A percentile compares a stretch with the other conserved stretches of the same genome.
Evolutionary conservation across 2,329 filamentous ascomycete species (phyloP).

Genomic region (Pyrenochaeta sp.): DNA sequence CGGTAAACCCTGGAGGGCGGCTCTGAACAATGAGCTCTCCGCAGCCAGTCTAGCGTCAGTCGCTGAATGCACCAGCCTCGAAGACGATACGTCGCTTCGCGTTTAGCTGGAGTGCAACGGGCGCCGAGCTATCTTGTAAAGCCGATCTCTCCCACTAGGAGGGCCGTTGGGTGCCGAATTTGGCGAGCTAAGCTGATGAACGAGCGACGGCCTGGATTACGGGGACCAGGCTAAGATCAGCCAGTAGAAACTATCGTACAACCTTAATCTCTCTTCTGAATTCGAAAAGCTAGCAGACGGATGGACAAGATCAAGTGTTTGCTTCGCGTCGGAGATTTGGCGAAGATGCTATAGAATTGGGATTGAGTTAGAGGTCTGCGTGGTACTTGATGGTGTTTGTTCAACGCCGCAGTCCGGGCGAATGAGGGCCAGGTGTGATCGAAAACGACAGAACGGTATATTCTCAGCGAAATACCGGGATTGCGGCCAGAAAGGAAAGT

Average conservation of each 20-base stretch:
- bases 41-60: constrained; percentile 35
- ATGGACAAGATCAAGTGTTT: constrained; percentile 9
- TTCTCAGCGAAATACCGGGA: constrained; percentile 29
- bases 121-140: constrained; percentile 35
- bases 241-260: constrained; percentile 23
- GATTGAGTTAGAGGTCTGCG: constrained; percentile 6
- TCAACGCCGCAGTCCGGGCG: constrained; percentile 4
- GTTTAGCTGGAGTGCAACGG: constrained; percentile 38
- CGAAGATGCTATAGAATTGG: constrained; percentile 6
- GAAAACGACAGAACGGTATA: constrained; percentile 36
- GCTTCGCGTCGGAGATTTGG: constrained; percentile 3
- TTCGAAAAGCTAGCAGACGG: too few species aligned
- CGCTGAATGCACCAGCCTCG: constrained; percentile 21
- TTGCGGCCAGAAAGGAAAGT: constrained; percentile 24
- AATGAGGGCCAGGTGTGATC: constrained; percentile 23
- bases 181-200: constrained; percentile 32
- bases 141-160: constrained; percentile 34
- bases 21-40: constrained; percentile 32
- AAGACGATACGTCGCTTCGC: constrained; percentile 26
- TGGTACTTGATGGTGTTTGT: background rate
- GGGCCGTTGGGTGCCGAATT: constrained; percentile 30
- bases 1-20: constrained; percentile 17
- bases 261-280: constrained; percentile 14
- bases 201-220: constrained; percentile 33
- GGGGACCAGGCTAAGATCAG: constrained; percentile 22